A percentile compares a stretch with the other conserved stretches of the same genome.
These are phyloP conservation scores for Arxiozyma slooffiae DNA, from an alignment of 1,139 yeast genomes.

Conservation along the genomic window DNA sequence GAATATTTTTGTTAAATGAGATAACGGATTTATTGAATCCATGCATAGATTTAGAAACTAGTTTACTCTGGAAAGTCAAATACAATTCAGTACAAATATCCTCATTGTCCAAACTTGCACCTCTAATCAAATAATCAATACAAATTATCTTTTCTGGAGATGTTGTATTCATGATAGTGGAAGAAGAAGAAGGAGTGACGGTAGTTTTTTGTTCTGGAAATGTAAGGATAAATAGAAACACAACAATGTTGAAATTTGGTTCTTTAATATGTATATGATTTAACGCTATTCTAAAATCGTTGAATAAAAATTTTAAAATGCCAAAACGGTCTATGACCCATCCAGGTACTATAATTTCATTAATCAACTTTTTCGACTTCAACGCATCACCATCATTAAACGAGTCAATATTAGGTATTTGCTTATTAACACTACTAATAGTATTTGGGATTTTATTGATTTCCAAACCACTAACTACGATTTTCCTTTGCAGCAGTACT, in stretches of 20 bases:
- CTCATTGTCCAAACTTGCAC: slow-evolving; percentile 9
- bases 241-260: slow-evolving; percentile 2
- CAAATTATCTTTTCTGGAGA: neutral
- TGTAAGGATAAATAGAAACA: slow-evolving; percentile 2
- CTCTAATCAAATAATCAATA: slow-evolving; percentile 5
- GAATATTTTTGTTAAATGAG: slow-evolving; percentile 4
- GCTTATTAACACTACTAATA: neutral
- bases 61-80: slow-evolving; percentile 4
- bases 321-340: slow-evolving; percentile 5
- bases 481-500: slow-evolving; percentile 11
- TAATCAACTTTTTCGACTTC: neutral
- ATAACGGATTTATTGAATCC: neutral
- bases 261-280: slow-evolving; percentile 5
- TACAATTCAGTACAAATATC: slow-evolving; percentile 13
- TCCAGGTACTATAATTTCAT: slow-evolving; percentile 1
- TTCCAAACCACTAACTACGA: slow-evolving; percentile 13
- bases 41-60: neutral
- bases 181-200: no score
- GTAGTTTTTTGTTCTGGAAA: neutral
- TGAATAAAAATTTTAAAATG: slow-evolving; percentile 3
- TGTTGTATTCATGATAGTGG: neutral
- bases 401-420: neutral
- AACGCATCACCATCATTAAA: neutral
- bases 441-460: neutral
- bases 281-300: slow-evolving; percentile 8